Conservation (phyloP, 495 filamentous ascomycete genomes). For the Aspergillus indologenus region DNA sequence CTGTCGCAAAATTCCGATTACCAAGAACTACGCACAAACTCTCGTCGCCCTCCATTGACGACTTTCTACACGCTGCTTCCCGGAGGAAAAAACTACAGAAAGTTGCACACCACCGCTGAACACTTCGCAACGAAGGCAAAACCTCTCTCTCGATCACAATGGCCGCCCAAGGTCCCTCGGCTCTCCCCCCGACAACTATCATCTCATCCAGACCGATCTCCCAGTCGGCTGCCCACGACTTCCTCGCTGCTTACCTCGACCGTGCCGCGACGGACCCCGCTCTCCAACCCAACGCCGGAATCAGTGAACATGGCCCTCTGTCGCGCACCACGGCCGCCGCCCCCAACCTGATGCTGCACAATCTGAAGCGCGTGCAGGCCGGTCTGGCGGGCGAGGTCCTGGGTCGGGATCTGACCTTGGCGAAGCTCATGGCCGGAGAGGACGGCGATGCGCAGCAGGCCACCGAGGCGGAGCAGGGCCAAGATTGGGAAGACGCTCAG, state of each 20-base stretch:
- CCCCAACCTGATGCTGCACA: conserved; percentile 58
- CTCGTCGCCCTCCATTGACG: neutral
- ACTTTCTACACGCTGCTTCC: neutral
- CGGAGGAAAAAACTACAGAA: neutral
- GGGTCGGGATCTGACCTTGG: conserved; percentile 44
- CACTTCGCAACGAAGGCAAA: neutral
- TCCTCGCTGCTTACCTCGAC: conserved; percentile 57
- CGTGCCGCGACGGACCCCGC: conserved; percentile 53
- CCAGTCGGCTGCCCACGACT: conserved; percentile 50
- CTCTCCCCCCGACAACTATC: conserved; percentile 46
- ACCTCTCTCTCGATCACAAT: conserved; percentile 31
- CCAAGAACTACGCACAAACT: neutral
- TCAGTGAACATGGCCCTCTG: conserved; percentile 58
- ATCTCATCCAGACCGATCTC: conserved; percentile 46
- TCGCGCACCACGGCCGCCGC: conserved; percentile 51
- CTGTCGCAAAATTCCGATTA: neutral
- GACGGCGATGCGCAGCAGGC: conserved; percentile 24
- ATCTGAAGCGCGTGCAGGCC: conserved; percentile 62
- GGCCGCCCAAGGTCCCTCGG: conserved; percentile 39
- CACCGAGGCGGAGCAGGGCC: conserved; percentile 19
- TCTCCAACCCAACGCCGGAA: conserved; percentile 63
- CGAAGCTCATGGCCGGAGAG: conserved; percentile 36
- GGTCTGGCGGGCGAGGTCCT: conserved; percentile 59
- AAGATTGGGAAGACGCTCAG: conserved; percentile 51
- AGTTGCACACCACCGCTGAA: neutral